Conservation (phyloP, 257 asterid genomes). For the Gynochthodes officinalis region DNA sequence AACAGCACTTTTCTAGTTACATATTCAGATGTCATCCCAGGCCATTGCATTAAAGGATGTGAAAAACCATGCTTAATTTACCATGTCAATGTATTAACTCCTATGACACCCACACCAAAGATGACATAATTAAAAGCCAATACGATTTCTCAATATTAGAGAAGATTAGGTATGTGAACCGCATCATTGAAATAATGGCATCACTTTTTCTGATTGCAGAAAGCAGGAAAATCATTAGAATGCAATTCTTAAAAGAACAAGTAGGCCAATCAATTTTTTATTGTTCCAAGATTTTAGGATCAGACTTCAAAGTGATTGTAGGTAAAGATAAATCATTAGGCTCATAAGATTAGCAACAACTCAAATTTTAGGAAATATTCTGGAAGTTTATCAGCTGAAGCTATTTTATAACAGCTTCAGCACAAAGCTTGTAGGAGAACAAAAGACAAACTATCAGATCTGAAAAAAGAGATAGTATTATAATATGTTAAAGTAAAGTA, state of each 20-base stretch:
- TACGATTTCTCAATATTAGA: neutral
- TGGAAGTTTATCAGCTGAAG: neutral
- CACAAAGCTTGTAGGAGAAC: neutral
- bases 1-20: too few relatives aligned
- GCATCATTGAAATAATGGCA: neutral
- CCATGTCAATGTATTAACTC: neutral
- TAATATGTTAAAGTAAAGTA: neutral
- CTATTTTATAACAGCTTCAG: neutral
- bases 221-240: neutral
- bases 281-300: neutral
- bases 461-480: neutral
- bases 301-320: neutral
- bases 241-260: neutral
- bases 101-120: neutral
- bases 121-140: neutral
- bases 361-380: neutral
- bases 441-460: neutral
- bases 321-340: neutral
- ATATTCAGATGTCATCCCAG: neutral
- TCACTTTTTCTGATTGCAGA: neutral
- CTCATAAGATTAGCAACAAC: neutral
- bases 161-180: neutral
- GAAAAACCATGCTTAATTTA: neutral
- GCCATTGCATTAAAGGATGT: neutral
- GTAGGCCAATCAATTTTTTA: neutral